Evolutionary conservation across 805 yeast species (phyloP).

Genomic region (Blastobotrys chiropterorum): DNA sequence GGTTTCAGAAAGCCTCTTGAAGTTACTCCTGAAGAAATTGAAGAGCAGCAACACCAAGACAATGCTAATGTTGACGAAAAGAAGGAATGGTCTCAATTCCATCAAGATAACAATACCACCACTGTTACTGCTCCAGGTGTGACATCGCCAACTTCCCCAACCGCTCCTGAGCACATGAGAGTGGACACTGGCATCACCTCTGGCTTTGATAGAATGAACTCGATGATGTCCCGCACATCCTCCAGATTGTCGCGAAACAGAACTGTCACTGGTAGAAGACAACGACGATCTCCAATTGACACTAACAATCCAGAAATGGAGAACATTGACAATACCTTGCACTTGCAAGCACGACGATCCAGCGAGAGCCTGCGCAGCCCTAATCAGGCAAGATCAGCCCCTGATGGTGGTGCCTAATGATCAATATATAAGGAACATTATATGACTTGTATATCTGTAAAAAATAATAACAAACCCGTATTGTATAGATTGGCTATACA

Average conservation of each 20-base stretch:
- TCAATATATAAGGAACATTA: neutral
- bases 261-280: slow-evolving; percentile 2
- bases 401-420: neutral
- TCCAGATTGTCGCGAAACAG: neutral
- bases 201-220: neutral
- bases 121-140: neutral
- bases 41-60: neutral
- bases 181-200: slow-evolving; percentile 1
- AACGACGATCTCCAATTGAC: neutral
- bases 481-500: too few relatives aligned
- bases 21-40: neutral
- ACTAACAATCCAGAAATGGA: neutral
- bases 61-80: neutral
- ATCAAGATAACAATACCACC: neutral
- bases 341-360: neutral
- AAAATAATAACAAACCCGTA: too few relatives aligned
- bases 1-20: neutral
- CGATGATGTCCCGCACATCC: slow-evolving; percentile 1
- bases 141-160: neutral
- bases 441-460: neutral
- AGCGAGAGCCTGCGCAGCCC: neutral
- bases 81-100: neutral
- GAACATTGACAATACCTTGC: neutral
- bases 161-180: neutral
- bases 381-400: neutral